phyloP scores from a whole-genome alignment of 2,329 filamentous ascomycete species.

The Arthrobotrys iridis region DNA sequence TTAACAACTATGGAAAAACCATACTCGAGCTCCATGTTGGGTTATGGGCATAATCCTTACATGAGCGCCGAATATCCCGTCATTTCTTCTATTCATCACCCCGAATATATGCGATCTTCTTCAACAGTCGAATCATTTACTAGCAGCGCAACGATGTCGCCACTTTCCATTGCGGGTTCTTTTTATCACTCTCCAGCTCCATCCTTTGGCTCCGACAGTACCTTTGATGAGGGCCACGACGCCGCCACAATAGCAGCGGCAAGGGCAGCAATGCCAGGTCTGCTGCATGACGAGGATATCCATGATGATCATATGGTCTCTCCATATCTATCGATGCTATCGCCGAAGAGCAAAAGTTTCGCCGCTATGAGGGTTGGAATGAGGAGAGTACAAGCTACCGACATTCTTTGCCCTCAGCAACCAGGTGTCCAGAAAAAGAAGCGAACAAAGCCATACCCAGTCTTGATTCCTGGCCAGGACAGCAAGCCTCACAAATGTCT shows the following conservation, averaged over 20 bases:
- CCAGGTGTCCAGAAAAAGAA: constrained; percentile 35
- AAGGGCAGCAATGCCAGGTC: constrained; percentile 48
- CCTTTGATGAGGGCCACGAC: constrained; percentile 50
- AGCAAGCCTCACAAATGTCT: constrained; percentile 55
- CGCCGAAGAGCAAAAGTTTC: constrained; percentile 32
- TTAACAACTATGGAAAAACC: constrained; percentile 42
- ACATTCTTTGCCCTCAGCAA: constrained; percentile 14
- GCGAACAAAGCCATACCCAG: constrained; percentile 39
- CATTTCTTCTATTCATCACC: constrained; percentile 32
- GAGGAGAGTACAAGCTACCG: constrained; percentile 25
- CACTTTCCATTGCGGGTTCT: constrained; percentile 33
- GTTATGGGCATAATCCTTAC: constrained; percentile 38
- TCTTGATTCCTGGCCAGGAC: constrained; percentile 35
- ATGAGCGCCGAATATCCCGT: constrained; percentile 44
- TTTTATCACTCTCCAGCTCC: constrained; percentile 51
- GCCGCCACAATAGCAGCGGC: constrained; percentile 48
- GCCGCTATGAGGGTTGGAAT: constrained; percentile 22
- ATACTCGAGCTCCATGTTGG: constrained; percentile 35
- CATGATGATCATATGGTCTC: constrained; percentile 43
- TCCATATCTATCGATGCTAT: constrained; percentile 47
- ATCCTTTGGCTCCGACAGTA: constrained; percentile 41
- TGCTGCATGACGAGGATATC: constrained; percentile 50
- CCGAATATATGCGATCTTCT: constrained; percentile 39
- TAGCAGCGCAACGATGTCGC: constrained; percentile 44
- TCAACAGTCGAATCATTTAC: constrained; percentile 42